Conservation (phyloP, 257 asterid genomes). For the Plectranthus barbatus region DNA sequence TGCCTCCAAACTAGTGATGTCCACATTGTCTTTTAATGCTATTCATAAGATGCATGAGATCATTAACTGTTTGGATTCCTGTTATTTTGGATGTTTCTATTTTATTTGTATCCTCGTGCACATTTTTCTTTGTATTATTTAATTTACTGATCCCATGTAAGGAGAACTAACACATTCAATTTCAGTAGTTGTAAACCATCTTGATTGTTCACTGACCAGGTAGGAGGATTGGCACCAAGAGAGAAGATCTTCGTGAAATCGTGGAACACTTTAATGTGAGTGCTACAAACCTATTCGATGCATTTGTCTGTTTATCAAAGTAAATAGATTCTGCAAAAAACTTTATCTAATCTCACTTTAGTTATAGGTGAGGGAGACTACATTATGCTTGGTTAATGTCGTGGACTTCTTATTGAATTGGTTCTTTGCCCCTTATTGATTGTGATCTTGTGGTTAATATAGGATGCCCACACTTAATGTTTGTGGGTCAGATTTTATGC, state of each 20-base stretch:
- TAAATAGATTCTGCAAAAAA: neutral
- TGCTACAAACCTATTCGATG: constrained; percentile 6
- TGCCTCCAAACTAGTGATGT: neutral
- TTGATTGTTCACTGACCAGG: constrained; percentile 38
- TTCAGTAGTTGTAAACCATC: neutral
- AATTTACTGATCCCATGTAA: neutral
- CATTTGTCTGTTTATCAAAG: neutral
- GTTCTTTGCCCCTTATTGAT: neutral
- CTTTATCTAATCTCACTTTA: neutral
- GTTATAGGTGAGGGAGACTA: neutral
- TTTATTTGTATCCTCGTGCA: neutral
- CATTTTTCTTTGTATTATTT: neutral
- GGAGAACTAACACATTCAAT: constrained; percentile 2
- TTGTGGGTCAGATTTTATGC: neutral
- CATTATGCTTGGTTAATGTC: neutral
- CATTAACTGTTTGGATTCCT: neutral
- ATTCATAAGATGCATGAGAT: neutral
- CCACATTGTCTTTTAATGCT: neutral
- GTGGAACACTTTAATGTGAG: constrained; percentile 91
- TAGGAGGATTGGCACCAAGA: constrained; percentile 57
- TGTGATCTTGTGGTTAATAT: neutral
- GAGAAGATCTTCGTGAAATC: constrained; percentile 74
- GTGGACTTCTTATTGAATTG: neutral
- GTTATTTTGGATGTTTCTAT: neutral
- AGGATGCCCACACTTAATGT: neutral